Conservation (phyloP, 805 yeast species). For the Teunomyces kruisii region DNA sequence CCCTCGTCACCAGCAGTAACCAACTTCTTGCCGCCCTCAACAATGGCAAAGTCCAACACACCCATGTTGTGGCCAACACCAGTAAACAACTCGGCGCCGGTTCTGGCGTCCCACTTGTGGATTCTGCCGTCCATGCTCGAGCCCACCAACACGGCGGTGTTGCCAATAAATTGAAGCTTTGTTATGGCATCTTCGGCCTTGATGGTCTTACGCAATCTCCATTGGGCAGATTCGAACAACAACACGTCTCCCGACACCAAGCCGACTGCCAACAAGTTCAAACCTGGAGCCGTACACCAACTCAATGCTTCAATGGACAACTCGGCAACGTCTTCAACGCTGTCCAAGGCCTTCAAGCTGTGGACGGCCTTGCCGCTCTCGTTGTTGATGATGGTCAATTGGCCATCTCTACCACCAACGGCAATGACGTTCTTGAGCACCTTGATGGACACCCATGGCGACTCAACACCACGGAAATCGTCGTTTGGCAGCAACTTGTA, state of each 20-base stretch:
- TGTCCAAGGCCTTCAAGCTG: slow-evolving; percentile 61
- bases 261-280: slow-evolving; percentile 74
- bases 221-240: slow-evolving; percentile 77
- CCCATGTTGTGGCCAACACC: slow-evolving; percentile 96
- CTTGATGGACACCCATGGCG: slow-evolving; percentile 86
- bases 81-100: slow-evolving; percentile 72
- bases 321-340: slow-evolving; percentile 44
- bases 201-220: slow-evolving; percentile 79
- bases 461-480: slow-evolving; percentile 69
- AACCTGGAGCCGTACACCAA: slow-evolving; percentile 64
- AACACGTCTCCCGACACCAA: slow-evolving; percentile 85
- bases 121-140: slow-evolving; percentile 84
- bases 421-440: slow-evolving; percentile 60
- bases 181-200: slow-evolving; percentile 82
- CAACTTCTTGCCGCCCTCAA: slow-evolving; percentile 64
- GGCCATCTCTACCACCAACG: slow-evolving; percentile 86
- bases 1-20: slow-evolving; percentile 98
- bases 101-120: slow-evolving; percentile 85
- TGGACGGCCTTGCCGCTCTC: slow-evolving; percentile 73
- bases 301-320: slow-evolving; percentile 59
- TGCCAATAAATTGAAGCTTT: slow-evolving; percentile 62
- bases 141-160: slow-evolving; percentile 61
- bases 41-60: slow-evolving; percentile 76
- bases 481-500: slow-evolving; percentile 62
- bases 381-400: slow-evolving; percentile 72